phyloP scores from a whole-genome alignment of 2,329 filamentous ascomycete species.

The Dendryphion nanum region DNA sequence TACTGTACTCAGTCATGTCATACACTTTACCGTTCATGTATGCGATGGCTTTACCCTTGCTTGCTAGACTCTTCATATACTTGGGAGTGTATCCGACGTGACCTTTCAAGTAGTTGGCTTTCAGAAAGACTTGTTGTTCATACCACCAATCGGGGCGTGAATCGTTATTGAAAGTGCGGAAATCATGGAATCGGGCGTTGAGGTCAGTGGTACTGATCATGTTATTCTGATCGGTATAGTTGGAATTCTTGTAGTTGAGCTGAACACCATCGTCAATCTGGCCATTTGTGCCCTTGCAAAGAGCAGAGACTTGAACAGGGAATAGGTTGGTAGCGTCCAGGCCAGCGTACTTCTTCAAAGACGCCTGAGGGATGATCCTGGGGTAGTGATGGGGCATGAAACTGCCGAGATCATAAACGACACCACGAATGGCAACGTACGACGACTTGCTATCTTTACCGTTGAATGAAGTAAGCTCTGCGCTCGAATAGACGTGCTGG shows the following conservation, averaged over 20 bases:
- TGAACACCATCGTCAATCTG: conserved; percentile 70
- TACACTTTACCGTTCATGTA: conserved; percentile 80
- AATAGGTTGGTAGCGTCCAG: conserved; percentile 85
- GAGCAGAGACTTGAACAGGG: conserved; percentile 87
- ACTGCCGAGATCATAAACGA: conserved; percentile 77
- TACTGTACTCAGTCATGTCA: conserved; percentile 81
- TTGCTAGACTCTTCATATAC: conserved; percentile 71
- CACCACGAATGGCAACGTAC: conserved; percentile 80
- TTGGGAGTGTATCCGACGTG: conserved; percentile 77
- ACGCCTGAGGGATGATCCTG: conserved; percentile 55
- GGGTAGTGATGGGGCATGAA: conserved; percentile 82
- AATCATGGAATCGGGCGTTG: conserved; percentile 87
- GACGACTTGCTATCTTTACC: conserved; percentile 65
- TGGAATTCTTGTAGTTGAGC: conserved; percentile 77
- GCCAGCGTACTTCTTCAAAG: conserved; percentile 78
- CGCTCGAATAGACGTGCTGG: conserved; percentile 79
- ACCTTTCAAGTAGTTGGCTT: conserved; percentile 79
- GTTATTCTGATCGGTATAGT: conserved; percentile 66
- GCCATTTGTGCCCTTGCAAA: conserved; percentile 77
- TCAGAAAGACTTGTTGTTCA: conserved; percentile 79
- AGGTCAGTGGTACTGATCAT: conserved; percentile 66
- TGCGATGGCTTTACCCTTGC: conserved; percentile 66
- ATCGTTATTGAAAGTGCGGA: conserved; percentile 80
- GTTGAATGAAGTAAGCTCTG: conserved; percentile 71
- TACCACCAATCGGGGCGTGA: conserved; percentile 87